A percentile compares a stretch with the other conserved stretches of the same genome.
These are phyloP conservation scores for Dictyophora rubrovolvata DNA, from an alignment of 768 basidiomycete genomes.

Conservation along the genomic window DNA sequence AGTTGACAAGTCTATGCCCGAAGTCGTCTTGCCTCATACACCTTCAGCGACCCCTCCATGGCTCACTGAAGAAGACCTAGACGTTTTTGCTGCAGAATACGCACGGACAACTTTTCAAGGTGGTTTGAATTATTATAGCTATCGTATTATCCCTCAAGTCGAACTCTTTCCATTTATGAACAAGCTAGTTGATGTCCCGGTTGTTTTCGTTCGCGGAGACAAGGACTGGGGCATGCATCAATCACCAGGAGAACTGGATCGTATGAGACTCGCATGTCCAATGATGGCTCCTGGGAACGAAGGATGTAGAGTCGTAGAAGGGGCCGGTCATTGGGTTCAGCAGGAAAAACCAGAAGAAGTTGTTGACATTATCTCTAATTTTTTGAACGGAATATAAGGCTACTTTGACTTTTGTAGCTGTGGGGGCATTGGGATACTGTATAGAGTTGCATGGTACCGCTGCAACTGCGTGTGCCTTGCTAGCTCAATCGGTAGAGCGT, in stretches of 20 bases:
- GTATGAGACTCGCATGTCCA: conserved; percentile 27
- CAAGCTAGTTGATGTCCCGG: conserved; percentile 39
- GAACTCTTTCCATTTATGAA: conserved; percentile 37
- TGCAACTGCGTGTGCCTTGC: not conserved
- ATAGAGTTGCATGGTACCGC: no score
- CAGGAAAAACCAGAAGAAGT: conserved; percentile 42
- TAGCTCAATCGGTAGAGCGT: conserved; percentile 9
- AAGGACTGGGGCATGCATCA: conserved; percentile 58
- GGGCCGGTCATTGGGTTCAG: conserved; percentile 58
- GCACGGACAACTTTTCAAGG: conserved; percentile 50
- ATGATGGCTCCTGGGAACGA: conserved; percentile 27
- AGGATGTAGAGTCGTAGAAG: conserved; percentile 41
- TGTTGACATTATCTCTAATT: conserved; percentile 29
- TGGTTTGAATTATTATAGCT: conserved; percentile 49
- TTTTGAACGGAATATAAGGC: conserved; percentile 23
- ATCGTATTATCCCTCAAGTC: conserved; percentile 25
- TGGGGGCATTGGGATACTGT: not conserved
- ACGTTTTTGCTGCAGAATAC: conserved; percentile 40
- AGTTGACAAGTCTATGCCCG: conserved; percentile 40
- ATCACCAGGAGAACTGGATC: conserved; percentile 34
- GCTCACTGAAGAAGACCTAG: conserved; percentile 40
- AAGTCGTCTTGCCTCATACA: conserved; percentile 28
- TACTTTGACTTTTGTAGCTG: not conserved
- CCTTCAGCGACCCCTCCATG: conserved; percentile 30
- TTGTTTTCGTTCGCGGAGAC: conserved; percentile 46